Conservation (phyloP, 768 basidiomycete genomes). For the Leccinum sublutescens region DNA sequence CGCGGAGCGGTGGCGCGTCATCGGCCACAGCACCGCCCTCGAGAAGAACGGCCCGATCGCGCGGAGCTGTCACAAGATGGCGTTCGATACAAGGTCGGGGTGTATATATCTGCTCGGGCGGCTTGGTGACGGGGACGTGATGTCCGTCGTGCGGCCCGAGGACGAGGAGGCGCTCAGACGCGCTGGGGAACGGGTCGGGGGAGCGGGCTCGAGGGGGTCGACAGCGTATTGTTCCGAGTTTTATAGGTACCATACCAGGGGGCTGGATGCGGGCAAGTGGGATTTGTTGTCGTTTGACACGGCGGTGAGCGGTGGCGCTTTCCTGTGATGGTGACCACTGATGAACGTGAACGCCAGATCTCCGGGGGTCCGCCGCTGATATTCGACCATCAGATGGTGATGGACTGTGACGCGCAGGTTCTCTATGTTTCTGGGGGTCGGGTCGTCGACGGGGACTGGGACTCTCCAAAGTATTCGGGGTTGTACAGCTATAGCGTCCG, state of each 20-base stretch:
- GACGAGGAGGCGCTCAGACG: constrained; percentile 20
- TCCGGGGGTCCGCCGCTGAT: constrained; percentile 70
- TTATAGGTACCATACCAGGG: constrained; percentile 55
- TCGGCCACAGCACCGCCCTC: constrained; percentile 52
- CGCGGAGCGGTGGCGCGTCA: constrained; percentile 57
- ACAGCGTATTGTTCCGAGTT: constrained; percentile 62
- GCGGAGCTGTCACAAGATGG: constrained; percentile 81
- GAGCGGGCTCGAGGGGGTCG: constrained; percentile 4
- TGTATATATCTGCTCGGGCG: constrained; percentile 73
- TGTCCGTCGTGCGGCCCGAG: constrained; percentile 20
- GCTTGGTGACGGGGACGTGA: constrained; percentile 54
- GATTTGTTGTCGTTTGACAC: constrained; percentile 68
- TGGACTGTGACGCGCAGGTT: constrained; percentile 66
- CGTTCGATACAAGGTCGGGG: constrained; percentile 68
- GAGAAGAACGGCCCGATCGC: constrained; percentile 68
- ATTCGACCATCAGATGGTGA: constrained; percentile 80
- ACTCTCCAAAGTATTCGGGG: constrained; percentile 60
- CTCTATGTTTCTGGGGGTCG: constrained; percentile 78
- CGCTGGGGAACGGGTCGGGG: constrained; percentile 21
- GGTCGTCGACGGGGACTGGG: constrained; percentile 64
- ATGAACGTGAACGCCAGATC: constrained; percentile 35
- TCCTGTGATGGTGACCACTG: neutral
- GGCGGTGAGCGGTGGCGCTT: constrained; percentile 41
- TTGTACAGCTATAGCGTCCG: constrained; percentile 71
- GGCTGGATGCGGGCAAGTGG: constrained; percentile 61